A percentile compares a stretch with the other conserved stretches of the same genome.
Evolutionary conservation across 129 eudicot species (phyloP).

Genomic region (Daucus carota): DNA sequence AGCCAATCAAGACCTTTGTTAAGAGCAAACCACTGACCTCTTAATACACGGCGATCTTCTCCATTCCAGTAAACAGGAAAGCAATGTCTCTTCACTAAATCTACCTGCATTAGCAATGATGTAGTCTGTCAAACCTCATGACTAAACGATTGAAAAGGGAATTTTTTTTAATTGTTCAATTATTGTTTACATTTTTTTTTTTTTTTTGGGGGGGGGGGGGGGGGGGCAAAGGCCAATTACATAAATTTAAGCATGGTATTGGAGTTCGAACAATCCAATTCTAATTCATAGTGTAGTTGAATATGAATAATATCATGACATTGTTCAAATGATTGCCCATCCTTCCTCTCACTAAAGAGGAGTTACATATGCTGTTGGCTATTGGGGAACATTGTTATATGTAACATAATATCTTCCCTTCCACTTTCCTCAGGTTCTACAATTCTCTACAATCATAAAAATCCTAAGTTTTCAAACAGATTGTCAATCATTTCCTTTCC

Average conservation of each 20-base stretch:
- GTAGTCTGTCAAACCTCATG: not conserved
- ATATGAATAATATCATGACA: not conserved
- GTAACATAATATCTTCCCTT: not conserved
- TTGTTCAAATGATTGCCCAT: not conserved
- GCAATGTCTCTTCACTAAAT: constrained; percentile 74
- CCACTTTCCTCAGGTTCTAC: not conserved
- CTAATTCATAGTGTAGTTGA: too few species aligned
- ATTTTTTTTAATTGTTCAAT: too few species aligned
- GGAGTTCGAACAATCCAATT: not conserved
- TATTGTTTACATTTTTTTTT: too few species aligned
- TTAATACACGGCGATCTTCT: constrained; percentile 83
- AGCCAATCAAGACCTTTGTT: constrained; percentile 96
- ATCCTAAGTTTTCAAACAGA: not conserved
- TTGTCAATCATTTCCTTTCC: not conserved
- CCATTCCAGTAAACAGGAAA: constrained; percentile 99
- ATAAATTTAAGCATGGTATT: too few species aligned
- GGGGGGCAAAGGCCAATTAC: not conserved
- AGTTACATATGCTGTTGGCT: not conserved
- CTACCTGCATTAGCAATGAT: constrained; percentile 52
- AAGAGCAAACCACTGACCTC: constrained; percentile 99
- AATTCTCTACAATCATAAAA: not conserved
- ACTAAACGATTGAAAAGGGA: too few species aligned
- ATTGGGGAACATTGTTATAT: not conserved
- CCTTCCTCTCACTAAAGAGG: not conserved
- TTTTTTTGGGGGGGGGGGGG: too few species aligned